These are phyloP conservation scores for Boletus sensibilis DNA, from an alignment of 768 basidiomycete species.

Conservation along the genomic window DNA sequence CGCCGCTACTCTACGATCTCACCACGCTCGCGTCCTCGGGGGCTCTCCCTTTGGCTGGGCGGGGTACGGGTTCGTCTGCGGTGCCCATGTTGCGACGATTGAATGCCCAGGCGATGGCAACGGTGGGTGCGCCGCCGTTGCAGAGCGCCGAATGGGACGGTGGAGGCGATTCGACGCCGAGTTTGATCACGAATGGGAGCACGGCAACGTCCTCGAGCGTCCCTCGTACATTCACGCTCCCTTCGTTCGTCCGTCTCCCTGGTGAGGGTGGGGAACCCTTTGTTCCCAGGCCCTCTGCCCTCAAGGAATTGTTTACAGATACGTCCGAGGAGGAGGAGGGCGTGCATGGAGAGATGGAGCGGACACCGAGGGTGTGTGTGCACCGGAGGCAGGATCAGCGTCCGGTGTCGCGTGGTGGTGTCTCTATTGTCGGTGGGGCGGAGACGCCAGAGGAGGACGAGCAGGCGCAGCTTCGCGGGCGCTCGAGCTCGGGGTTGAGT, in stretches of 20 bases:
- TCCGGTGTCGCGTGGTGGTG: neutral
- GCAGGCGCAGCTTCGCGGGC: neutral
- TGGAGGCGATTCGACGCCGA: constrained; percentile 19
- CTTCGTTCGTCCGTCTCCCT: neutral
- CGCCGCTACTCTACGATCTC: constrained; percentile 3
- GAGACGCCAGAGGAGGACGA: constrained; percentile 11
- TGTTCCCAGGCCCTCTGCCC: constrained; percentile 17
- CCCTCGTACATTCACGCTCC: constrained; percentile 2
- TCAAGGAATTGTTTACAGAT: constrained; percentile 21
- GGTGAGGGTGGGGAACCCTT: constrained; percentile 7
- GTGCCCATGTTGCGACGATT: constrained; percentile 23
- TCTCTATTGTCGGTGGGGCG: neutral
- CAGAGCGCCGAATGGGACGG: constrained; percentile 1
- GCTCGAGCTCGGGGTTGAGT: neutral
- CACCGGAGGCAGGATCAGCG: constrained; percentile 10
- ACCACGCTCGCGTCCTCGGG: constrained; percentile 11
- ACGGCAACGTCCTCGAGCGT: constrained; percentile 17
- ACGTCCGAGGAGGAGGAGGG: constrained; percentile 20
- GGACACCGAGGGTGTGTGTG: neutral
- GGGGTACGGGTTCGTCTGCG: neutral
- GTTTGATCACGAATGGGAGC: constrained; percentile 22
- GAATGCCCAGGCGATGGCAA: constrained; percentile 11
- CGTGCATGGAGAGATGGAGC: neutral
- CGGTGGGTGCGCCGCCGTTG: neutral
- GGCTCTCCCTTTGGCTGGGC: neutral